phyloP scores from a whole-genome alignment of 805 yeast species.

The Zygoascus bituminiphila region DNA sequence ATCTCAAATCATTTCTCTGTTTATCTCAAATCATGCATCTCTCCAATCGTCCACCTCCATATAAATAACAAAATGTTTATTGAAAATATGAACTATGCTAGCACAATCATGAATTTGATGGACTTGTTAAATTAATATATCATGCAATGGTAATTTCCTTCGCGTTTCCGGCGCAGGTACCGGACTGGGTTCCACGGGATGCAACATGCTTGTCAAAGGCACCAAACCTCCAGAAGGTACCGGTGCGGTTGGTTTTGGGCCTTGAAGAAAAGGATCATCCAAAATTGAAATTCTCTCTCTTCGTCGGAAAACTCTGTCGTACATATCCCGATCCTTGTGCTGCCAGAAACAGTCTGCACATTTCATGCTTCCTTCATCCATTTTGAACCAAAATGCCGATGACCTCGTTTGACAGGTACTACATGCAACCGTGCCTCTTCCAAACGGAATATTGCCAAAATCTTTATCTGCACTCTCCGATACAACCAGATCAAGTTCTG shows the following conservation, averaged over 20 bases:
- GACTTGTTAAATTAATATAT: not conserved
- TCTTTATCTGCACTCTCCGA: not conserved
- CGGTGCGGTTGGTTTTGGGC: not conserved
- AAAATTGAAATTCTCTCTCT: not conserved
- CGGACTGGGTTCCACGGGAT: not conserved
- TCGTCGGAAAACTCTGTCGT: constrained; percentile 6
- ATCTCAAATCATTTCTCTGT: too few relatives aligned
- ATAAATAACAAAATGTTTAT: too few relatives aligned
- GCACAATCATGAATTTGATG: too few relatives aligned
- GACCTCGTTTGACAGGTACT: not conserved
- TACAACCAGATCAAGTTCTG: not conserved
- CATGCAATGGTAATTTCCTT: not conserved
- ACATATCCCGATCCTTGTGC: constrained; percentile 5
- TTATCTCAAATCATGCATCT: too few relatives aligned
- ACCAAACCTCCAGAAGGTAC: not conserved
- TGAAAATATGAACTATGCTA: not conserved
- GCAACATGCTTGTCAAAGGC: not conserved
- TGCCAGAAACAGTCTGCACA: constrained; percentile 17
- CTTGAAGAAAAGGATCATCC: not conserved
- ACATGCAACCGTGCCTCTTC: not conserved
- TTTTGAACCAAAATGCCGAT: not conserved
- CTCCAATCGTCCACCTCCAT: too few relatives aligned
- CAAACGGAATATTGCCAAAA: not conserved
- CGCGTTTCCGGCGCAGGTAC: not conserved
- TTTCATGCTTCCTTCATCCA: not conserved